A percentile compares a stretch with the other conserved stretches of the same genome.
phyloP scores from a whole-genome alignment of 495 filamentous ascomycete species.

The Aspergillus affinis region DNA sequence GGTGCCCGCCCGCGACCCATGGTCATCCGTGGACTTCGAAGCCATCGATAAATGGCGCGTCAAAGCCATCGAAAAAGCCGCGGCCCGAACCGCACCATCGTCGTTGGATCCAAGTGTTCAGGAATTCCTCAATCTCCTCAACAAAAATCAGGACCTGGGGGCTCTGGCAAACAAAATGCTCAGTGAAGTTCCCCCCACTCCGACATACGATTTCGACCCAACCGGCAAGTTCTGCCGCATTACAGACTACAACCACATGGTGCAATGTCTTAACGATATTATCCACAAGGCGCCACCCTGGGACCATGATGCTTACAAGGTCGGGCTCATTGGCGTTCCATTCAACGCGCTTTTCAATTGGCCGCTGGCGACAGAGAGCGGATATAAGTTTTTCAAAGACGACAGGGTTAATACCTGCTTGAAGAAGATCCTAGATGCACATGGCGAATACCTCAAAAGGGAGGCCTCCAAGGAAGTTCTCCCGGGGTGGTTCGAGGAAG shows the following conservation, averaged over 20 bases:
- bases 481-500: conserved; percentile 44
- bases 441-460: conserved; percentile 42
- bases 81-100: background rate
- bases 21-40: background rate
- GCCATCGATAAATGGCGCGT: conserved; percentile 2
- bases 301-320: conserved; percentile 34
- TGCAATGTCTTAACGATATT: conserved; percentile 54
- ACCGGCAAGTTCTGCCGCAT: conserved; percentile 49
- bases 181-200: conserved; percentile 53
- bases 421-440: conserved; percentile 58
- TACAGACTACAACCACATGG: conserved; percentile 55
- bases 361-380: conserved; percentile 58
- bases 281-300: conserved; percentile 52
- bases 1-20: background rate
- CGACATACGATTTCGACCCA: conserved; percentile 54
- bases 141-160: conserved; percentile 8
- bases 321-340: conserved; percentile 58
- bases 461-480: conserved; percentile 32
- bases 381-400: conserved; percentile 55
- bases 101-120: background rate
- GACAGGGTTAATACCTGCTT: conserved; percentile 56
- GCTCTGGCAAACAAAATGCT: conserved; percentile 45
- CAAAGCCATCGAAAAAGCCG: background rate
- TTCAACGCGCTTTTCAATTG: conserved; percentile 61
- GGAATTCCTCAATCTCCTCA: conserved; percentile 29